Percentiles rank a stretch among this genome's conserved stretches.
phyloP scores from a whole-genome alignment of 1,284 basidiomycete genomes.

The Omphalotus olearius region DNA sequence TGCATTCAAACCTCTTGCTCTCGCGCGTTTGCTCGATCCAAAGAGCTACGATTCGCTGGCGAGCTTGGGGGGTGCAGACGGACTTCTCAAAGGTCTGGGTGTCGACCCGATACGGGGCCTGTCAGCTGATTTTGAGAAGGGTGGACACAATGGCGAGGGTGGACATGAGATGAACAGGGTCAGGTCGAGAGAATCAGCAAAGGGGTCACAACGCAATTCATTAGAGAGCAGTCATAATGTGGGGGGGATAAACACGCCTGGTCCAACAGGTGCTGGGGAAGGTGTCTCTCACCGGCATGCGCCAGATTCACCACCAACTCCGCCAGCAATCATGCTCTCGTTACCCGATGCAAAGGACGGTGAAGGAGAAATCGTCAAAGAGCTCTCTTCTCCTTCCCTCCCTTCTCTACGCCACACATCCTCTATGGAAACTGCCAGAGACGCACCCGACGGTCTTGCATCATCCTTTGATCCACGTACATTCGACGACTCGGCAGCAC shows the following conservation, averaged over 20 bases:
- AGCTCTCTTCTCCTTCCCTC: slow-evolving; percentile 2
- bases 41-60: slow-evolving; percentile 71
- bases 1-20: slow-evolving; percentile 64
- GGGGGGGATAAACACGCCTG: slow-evolving; percentile 9
- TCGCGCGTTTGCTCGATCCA: slow-evolving; percentile 89
- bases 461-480: background rate
- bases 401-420: slow-evolving; percentile 6
- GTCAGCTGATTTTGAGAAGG: slow-evolving; percentile 59
- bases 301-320: slow-evolving; percentile 18
- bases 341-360: slow-evolving; percentile 30
- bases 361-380: slow-evolving; percentile 8
- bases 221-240: slow-evolving; percentile 14
- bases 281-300: slow-evolving; percentile 40
- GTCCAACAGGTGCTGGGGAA: slow-evolving; percentile 29
- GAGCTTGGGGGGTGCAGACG: slow-evolving; percentile 70
- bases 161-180: slow-evolving; percentile 62
- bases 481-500: slow-evolving; percentile 36
- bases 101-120: slow-evolving; percentile 62
- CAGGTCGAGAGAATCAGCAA: background rate
- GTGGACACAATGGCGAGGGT: slow-evolving; percentile 75
- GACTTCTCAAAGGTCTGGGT: slow-evolving; percentile 73
- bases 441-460: background rate
- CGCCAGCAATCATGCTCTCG: slow-evolving; percentile 40
- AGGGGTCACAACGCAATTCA: background rate
- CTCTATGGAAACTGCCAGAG: slow-evolving; percentile 1